phyloP scores from a whole-genome alignment of 192 early-diverging fungal species.

The Backusella mclennaniae region DNA sequence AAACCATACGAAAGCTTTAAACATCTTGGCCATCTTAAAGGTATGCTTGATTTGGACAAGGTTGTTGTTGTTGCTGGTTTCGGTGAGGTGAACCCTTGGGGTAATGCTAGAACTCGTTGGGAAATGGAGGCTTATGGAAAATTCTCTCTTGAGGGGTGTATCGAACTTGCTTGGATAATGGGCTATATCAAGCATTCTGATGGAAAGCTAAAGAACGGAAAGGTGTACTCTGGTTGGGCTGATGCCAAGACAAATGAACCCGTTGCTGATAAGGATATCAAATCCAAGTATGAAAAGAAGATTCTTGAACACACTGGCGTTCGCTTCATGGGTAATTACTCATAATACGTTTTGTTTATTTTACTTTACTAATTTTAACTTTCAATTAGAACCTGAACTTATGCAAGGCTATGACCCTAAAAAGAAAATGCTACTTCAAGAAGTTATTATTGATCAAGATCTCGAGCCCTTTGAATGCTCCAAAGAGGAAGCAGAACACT shows the following conservation, averaged over 20 bases:
- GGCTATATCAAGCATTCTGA: conserved; percentile 88
- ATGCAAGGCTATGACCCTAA: conserved; percentile 84
- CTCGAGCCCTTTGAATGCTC: conserved; percentile 85
- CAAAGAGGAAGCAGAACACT: conserved; percentile 85
- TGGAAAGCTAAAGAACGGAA: conserved; percentile 74
- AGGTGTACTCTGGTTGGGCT: conserved; percentile 89
- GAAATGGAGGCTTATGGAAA: conserved; percentile 91
- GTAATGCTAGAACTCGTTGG: conserved; percentile 91
- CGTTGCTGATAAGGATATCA: conserved; percentile 82
- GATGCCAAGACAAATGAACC: conserved; percentile 85
- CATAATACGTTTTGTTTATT: background rate
- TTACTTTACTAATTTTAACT: background rate
- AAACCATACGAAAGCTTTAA: conserved; percentile 58
- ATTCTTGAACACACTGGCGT: conserved; percentile 92
- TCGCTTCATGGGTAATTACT: conserved; percentile 67
- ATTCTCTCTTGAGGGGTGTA: conserved; percentile 87
- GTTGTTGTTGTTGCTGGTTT: conserved; percentile 93
- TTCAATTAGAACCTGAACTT: conserved; percentile 59
- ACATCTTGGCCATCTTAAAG: conserved; percentile 61
- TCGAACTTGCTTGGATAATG: conserved; percentile 99
- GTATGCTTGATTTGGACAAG: conserved; percentile 88
- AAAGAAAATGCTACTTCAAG: conserved; percentile 84
- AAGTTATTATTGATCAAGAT: conserved; percentile 84
- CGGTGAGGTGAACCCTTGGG: conserved; percentile 89
- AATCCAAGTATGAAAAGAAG: conserved; percentile 85